Evolutionary conservation across 495 filamentous ascomycete genomes (phyloP).

Genomic region (Choiromyces venosus): DNA sequence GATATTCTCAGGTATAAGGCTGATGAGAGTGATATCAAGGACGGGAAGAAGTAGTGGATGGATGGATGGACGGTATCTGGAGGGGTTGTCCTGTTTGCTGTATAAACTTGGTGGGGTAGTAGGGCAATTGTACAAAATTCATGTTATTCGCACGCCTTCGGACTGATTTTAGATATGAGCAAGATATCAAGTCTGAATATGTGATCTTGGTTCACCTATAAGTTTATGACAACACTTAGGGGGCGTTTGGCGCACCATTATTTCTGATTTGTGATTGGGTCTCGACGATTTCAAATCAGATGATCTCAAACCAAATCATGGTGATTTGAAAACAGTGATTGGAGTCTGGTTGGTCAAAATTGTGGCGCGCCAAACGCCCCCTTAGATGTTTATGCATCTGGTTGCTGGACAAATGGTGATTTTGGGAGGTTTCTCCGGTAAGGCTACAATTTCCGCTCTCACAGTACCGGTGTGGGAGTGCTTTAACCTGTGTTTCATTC

Average conservation of each 20-base stretch:
- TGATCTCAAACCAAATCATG: too few relatives aligned
- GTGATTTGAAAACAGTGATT: too few relatives aligned
- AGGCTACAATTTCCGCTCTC: neutral
- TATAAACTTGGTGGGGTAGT: neutral
- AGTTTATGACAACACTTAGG: neutral
- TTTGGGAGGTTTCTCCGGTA: neutral
- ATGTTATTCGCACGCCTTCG: neutral
- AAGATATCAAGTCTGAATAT: neutral
- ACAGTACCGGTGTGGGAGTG: too few relatives aligned
- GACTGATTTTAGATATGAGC: neutral
- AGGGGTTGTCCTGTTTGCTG: neutral
- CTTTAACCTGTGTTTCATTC: too few relatives aligned
- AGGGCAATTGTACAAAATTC: neutral
- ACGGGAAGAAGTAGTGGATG: slow-evolving; percentile 29
- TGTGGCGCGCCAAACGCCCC: too few relatives aligned
- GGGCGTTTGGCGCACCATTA: too few relatives aligned
- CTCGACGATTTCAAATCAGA: too few relatives aligned
- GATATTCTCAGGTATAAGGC: slow-evolving; percentile 34
- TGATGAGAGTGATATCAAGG: slow-evolving; percentile 28
- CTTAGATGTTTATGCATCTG: neutral
- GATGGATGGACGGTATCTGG: slow-evolving; percentile 28
- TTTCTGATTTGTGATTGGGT: too few relatives aligned
- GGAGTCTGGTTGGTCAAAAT: too few relatives aligned
- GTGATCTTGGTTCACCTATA: neutral
- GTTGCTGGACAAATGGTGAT: neutral